A percentile compares a stretch with the other conserved stretches of the same genome.
phyloP scores from a whole-genome alignment of 1,284 basidiomycete species.

The Pseudozyma tsukubaensis region DNA sequence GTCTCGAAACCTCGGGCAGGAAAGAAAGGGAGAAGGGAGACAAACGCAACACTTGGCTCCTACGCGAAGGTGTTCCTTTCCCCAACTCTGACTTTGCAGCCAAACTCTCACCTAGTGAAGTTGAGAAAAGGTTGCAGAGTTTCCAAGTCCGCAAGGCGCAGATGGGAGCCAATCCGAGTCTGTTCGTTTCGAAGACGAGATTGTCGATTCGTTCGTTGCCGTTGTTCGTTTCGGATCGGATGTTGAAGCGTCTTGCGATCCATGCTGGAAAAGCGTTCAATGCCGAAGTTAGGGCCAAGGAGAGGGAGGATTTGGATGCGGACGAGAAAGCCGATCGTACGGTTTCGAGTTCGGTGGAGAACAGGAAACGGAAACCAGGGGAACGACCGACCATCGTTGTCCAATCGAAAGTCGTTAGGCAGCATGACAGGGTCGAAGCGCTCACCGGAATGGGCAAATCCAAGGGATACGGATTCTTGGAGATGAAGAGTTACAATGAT shows the following conservation, averaged over 20 bases:
- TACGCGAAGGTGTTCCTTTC: conserved; percentile 79
- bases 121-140: conserved; percentile 57
- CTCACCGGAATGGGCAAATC: conserved; percentile 86
- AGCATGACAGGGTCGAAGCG: conserved; percentile 85
- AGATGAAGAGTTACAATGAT: conserved; percentile 87
- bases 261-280: conserved; percentile 85
- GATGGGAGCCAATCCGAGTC: conserved; percentile 83
- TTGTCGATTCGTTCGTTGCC: conserved; percentile 93
- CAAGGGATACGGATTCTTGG: conserved; percentile 95
- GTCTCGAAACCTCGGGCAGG: conserved; percentile 86
- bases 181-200: conserved; percentile 93
- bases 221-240: conserved; percentile 86
- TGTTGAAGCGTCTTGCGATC: conserved; percentile 86
- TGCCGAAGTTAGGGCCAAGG: conserved; percentile 78
- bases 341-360: conserved; percentile 38
- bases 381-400: conserved; percentile 75
- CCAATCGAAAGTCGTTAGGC: conserved; percentile 90
- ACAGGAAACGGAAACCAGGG: conserved; percentile 67
- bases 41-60: conserved; percentile 93
- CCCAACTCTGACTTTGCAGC: conserved; percentile 56
- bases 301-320: conserved; percentile 75
- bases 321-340: conserved; percentile 77
- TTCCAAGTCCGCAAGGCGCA: conserved; percentile 63
- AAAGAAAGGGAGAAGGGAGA: conserved; percentile 85
- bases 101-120: conserved; percentile 51